Conservation (phyloP, 2,329 filamentous ascomycete species). For the Zymoseptoria passerinii region DNA sequence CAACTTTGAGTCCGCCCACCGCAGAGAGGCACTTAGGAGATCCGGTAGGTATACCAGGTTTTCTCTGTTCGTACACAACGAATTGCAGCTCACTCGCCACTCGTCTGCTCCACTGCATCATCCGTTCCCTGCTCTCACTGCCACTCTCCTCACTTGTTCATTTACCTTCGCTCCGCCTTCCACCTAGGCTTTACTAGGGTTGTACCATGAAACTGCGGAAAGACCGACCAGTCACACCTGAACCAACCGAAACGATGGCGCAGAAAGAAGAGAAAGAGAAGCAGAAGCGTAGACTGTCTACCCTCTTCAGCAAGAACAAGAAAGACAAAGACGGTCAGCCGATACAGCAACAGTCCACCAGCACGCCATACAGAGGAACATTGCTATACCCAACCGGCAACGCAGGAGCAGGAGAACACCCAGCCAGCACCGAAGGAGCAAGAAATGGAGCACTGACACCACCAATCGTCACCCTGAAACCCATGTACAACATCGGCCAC, state of each 20-base stretch:
- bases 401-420: not conserved
- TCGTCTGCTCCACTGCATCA: not conserved
- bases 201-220: not conserved
- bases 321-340: not conserved
- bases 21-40: not conserved
- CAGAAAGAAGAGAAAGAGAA: slow-evolving; percentile 4
- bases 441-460: not conserved
- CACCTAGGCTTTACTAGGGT: not conserved
- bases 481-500: not conserved
- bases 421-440: not conserved
- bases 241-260: not conserved
- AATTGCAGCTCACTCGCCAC: not conserved
- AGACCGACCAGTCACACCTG: not conserved
- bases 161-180: not conserved
- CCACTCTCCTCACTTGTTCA: not conserved
- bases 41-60: not conserved
- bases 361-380: not conserved
- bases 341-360: not conserved
- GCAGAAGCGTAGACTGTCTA: slow-evolving; percentile 14
- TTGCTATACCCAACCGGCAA: not conserved
- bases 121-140: not conserved
- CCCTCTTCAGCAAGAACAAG: slow-evolving; percentile 19
- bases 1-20: not conserved
- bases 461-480: not conserved
- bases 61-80: not conserved